phyloP scores from a whole-genome alignment of 441 rosid species.

The Euphorbia celastroides region DNA sequence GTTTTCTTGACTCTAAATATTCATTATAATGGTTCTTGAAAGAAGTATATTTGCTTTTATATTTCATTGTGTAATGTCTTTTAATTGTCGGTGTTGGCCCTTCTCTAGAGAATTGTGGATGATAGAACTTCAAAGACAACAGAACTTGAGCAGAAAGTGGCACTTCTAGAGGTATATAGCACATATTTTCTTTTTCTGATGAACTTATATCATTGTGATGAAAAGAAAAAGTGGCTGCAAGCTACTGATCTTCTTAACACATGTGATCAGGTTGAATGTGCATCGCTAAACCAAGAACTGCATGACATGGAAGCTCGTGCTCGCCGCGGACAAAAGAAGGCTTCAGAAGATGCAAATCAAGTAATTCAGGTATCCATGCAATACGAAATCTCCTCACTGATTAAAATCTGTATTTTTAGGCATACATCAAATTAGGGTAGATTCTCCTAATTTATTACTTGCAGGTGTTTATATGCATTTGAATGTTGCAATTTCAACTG shows the following conservation, averaged over 20 bases:
- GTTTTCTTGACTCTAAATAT: constrained; percentile 1
- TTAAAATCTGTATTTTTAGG: background rate
- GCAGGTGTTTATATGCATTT: background rate
- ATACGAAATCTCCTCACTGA: background rate
- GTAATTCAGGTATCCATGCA: constrained; percentile 62
- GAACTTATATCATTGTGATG: background rate
- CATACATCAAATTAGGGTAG: background rate
- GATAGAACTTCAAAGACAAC: constrained; percentile 83
- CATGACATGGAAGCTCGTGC: constrained; percentile 88
- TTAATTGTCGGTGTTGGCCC: constrained; percentile 16
- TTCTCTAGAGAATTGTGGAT: constrained; percentile 74
- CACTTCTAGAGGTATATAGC: constrained; percentile 75
- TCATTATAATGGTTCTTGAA: constrained; percentile 1
- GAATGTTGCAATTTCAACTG: background rate
- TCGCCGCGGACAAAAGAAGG: constrained; percentile 88
- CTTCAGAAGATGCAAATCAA: constrained; percentile 90
- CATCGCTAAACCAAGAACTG: constrained; percentile 89
- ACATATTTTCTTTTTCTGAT: constrained; percentile 9
- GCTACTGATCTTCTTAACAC: constrained; percentile 17
- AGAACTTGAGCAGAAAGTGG: constrained; percentile 94
- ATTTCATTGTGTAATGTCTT: constrained; percentile 4
- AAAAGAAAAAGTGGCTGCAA: background rate
- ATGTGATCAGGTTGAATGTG: constrained; percentile 69
- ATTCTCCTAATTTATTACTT: background rate
- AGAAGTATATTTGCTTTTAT: constrained; percentile 5